These are phyloP conservation scores for Xylaria scruposa DNA, from an alignment of 495 filamentous ascomycete species.

Conservation along the genomic window DNA sequence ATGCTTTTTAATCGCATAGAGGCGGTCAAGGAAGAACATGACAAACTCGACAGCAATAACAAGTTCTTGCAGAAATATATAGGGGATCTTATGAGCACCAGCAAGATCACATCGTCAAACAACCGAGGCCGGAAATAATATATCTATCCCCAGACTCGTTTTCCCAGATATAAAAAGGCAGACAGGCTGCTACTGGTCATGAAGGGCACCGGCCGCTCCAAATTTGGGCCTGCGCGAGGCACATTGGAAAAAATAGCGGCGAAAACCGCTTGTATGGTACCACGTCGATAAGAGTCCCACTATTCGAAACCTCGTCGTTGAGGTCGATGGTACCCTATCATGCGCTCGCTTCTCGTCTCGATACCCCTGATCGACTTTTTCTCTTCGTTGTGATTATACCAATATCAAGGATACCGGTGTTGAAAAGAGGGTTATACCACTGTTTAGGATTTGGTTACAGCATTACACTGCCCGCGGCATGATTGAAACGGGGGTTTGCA, in stretches of 20 bases:
- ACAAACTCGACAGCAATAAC: conserved; percentile 94
- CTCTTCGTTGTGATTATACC: conserved; percentile 30
- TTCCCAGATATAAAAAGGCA: conserved; percentile 6
- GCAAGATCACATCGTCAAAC: conserved; percentile 72
- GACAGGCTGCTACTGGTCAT: conserved; percentile 10
- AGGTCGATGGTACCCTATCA: not conserved
- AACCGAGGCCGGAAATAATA: conserved; percentile 57
- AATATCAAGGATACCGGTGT: conserved; percentile 28
- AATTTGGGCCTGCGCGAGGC: conserved; percentile 3
- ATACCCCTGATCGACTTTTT: conserved; percentile 22
- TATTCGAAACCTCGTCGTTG: conserved; percentile 2
- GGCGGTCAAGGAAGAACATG: conserved; percentile 89
- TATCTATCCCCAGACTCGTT: not conserved
- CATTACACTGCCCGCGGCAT: conserved; percentile 25
- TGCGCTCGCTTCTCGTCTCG: conserved; percentile 2
- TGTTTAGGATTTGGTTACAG: conserved; percentile 28
- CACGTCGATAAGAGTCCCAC: not conserved
- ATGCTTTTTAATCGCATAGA: conserved; percentile 92
- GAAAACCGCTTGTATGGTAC: not conserved
- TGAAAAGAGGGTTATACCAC: conserved; percentile 31
- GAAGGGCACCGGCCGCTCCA: conserved; percentile 7
- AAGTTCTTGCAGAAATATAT: conserved; percentile 93
- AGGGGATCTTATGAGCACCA: conserved; percentile 80
- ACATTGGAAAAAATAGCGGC: not conserved
- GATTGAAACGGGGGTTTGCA: conserved; percentile 27